Evolutionary conservation across 192 early-diverging fungal species (phyloP).

Genomic region (Backusella tarrabulga): DNA sequence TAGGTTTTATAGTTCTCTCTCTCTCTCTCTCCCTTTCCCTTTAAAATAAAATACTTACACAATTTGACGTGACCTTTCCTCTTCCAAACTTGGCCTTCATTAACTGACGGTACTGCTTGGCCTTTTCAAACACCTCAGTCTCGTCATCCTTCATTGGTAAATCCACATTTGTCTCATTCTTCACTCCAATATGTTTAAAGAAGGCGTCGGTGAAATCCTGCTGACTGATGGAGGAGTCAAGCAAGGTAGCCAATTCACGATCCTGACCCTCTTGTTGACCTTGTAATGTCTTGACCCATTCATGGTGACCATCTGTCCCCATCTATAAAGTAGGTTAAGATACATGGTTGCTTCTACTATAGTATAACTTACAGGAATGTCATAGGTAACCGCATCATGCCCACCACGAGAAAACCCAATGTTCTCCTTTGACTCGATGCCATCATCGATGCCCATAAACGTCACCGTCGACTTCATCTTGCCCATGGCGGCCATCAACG

Average conservation of each 20-base stretch:
- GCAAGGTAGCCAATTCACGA: constrained; percentile 17
- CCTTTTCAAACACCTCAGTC: not conserved
- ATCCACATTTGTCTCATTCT: not conserved
- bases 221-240: constrained; percentile 13
- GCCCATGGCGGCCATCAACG: constrained; percentile 50
- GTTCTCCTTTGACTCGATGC: not conserved
- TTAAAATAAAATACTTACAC: not conserved
- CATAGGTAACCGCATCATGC: constrained; percentile 10
- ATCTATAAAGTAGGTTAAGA: not conserved
- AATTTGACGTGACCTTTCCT: not conserved
- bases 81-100: constrained; percentile 25
- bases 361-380: not conserved
- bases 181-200: constrained; percentile 25
- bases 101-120: constrained; percentile 12
- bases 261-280: constrained; percentile 30
- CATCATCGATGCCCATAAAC: constrained; percentile 23
- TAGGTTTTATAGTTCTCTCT: not conserved
- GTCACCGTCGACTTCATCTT: constrained; percentile 44
- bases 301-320: not conserved
- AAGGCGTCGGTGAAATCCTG: constrained; percentile 37
- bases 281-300: constrained; percentile 27
- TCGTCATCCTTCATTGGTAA: not conserved
- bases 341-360: no score
- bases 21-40: not conserved
- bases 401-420: constrained; percentile 25